Conservation (phyloP, 23 red algal species). For the Gracilaria caudata region DNA sequence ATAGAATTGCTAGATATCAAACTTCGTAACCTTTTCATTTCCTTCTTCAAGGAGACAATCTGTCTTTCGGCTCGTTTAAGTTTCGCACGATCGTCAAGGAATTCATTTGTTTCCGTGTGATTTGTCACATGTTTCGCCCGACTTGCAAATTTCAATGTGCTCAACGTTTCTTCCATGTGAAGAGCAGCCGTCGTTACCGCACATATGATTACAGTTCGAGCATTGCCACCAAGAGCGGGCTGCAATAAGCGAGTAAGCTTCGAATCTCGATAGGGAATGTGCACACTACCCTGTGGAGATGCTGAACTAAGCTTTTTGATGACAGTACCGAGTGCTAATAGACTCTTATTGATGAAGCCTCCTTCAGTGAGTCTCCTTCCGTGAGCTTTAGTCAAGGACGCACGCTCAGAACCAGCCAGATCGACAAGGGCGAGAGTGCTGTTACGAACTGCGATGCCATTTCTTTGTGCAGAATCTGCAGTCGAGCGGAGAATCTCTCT, state of each 20-base stretch:
- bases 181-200: slow-evolving; percentile 69
- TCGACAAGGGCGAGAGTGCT: slow-evolving; percentile 87
- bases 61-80: slow-evolving; percentile 35
- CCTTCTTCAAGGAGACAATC: slow-evolving; percentile 15
- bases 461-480: background rate
- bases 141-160: slow-evolving; percentile 89
- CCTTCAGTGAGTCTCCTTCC: slow-evolving; percentile 84
- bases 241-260: slow-evolving; percentile 91
- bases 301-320: slow-evolving; percentile 76
- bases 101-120: slow-evolving; percentile 71
- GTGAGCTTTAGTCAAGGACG: slow-evolving; percentile 61
- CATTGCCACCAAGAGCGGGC: slow-evolving; percentile 89
- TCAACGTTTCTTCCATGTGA: slow-evolving; percentile 81
- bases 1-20: background rate
- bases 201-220: slow-evolving; percentile 72
- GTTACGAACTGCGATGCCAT: slow-evolving; percentile 53
- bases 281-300: background rate
- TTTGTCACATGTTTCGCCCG: slow-evolving; percentile 81
- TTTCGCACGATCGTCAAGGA: slow-evolving; percentile 78
- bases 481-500: slow-evolving; percentile 7
- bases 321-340: slow-evolving; percentile 85
- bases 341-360: slow-evolving; percentile 85
- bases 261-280: slow-evolving; percentile 93
- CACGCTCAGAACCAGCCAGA: slow-evolving; percentile 87
- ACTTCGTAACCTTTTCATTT: slow-evolving; percentile 2